phyloP scores from a whole-genome alignment of 2,329 filamentous ascomycete species.

The Amauroascus verrucosus region DNA sequence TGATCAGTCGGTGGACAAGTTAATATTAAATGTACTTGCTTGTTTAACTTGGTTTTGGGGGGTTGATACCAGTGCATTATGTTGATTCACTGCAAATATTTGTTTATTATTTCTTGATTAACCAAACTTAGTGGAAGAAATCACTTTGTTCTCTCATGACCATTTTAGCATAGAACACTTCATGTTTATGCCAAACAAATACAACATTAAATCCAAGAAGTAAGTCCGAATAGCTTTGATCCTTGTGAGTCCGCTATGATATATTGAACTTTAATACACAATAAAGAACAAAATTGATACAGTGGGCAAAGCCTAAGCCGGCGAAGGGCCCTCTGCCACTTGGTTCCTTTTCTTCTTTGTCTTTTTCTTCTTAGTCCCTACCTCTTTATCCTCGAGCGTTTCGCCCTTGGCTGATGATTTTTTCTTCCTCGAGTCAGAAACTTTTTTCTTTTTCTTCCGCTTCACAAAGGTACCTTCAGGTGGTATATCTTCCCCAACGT shows the following conservation, averaged over 20 bases:
- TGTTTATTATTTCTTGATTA: not conserved
- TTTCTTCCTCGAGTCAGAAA: constrained; percentile 14
- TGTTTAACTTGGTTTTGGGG: not conserved
- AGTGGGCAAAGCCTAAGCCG: not conserved
- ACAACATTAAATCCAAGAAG: too few relatives aligned
- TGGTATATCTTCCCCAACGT: constrained; percentile 39
- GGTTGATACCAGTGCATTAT: not conserved
- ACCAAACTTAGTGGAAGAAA: not conserved
- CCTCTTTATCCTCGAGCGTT: not conserved
- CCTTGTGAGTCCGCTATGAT: too few relatives aligned
- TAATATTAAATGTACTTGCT: constrained; percentile 2
- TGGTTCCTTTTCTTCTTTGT: constrained; percentile 1
- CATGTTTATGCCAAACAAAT: too few relatives aligned
- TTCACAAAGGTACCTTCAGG: constrained; percentile 39
- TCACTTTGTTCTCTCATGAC: too few relatives aligned
- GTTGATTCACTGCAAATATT: not conserved
- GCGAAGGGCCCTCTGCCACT: not conserved
- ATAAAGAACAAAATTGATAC: not conserved
- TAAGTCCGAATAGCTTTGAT: too few relatives aligned
- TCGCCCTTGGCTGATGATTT: constrained; percentile 9
- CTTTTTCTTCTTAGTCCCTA: constrained; percentile 4
- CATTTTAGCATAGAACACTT: too few relatives aligned
- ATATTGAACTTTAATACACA: too few relatives aligned
- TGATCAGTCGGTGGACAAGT: constrained; percentile 16
- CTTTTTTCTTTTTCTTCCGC: constrained; percentile 39